Percentiles rank a stretch among this genome's conserved stretches.
These are phyloP conservation scores for Nothophoma quercina DNA, from an alignment of 2,329 filamentous ascomycete genomes.

Conservation along the genomic window DNA sequence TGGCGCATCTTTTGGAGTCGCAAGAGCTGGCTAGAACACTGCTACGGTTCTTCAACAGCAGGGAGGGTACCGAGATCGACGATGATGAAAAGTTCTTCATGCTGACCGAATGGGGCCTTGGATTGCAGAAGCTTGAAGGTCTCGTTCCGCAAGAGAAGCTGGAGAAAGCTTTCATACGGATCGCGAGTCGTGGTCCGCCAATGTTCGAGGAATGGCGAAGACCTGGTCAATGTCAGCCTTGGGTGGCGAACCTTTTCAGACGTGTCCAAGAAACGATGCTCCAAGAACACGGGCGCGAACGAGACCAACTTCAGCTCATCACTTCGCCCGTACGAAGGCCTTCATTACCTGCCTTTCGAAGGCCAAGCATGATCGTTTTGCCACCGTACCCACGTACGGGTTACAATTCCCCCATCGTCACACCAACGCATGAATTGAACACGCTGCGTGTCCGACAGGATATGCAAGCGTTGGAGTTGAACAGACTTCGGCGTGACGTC, in stretches of 20 bases:
- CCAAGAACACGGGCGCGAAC: background rate
- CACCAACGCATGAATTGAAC: background rate
- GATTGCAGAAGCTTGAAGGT: background rate
- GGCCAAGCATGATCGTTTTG: background rate
- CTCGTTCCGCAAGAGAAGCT: background rate
- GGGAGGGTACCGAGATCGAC: background rate
- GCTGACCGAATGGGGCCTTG: slow-evolving; percentile 4
- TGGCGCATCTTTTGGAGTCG: background rate
- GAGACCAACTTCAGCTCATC: background rate
- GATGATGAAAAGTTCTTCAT: background rate
- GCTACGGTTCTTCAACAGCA: background rate
- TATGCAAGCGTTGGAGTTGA: background rate
- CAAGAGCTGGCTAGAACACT: background rate
- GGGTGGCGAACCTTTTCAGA: background rate
- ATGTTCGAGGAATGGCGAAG: slow-evolving; percentile 9
- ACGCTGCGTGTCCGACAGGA: slow-evolving; percentile 1
- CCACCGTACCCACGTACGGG: background rate
- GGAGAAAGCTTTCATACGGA: background rate
- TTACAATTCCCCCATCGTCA: background rate
- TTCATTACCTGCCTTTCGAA: background rate
- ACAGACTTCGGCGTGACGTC: background rate
- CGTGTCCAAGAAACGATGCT: background rate
- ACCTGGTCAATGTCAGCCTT: background rate
- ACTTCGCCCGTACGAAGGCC: background rate
- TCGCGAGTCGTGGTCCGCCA: slow-evolving; percentile 1